Evolutionary conservation across 345 rosid genomes (phyloP).

Genomic region (Citrus australasica): DNA sequence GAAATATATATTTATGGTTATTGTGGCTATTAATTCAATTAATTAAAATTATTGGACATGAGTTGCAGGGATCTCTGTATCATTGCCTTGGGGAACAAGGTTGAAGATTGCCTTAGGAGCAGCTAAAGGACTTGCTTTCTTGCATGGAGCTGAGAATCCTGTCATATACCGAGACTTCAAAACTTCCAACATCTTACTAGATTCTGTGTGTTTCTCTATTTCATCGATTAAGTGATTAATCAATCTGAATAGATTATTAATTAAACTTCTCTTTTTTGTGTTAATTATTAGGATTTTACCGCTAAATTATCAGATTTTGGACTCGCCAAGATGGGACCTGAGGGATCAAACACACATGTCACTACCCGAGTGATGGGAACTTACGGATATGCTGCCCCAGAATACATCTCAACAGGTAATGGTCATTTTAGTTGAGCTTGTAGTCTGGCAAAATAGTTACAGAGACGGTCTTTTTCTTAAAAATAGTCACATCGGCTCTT

Average conservation of each 20-base stretch:
- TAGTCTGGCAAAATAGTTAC: too few relatives aligned
- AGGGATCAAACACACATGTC: constrained; percentile 89
- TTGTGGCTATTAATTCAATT: too few relatives aligned
- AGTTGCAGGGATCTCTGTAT: constrained; percentile 55
- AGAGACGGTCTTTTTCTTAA: too few relatives aligned
- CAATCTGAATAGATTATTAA: not conserved
- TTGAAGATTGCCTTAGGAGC: constrained; percentile 83
- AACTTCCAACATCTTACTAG: constrained; percentile 81
- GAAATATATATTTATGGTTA: too few relatives aligned
- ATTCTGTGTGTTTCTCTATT: constrained; percentile 49
- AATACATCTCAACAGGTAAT: constrained; percentile 83
- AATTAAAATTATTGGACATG: not conserved
- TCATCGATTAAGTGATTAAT: not conserved
- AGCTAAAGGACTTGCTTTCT: constrained; percentile 85
- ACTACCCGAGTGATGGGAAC: constrained; percentile 98
- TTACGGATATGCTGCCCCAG: constrained; percentile 93
- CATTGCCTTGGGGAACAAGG: constrained; percentile 87
- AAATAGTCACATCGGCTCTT: too few relatives aligned
- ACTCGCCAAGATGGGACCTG: constrained; percentile 92
- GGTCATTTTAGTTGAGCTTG: too few relatives aligned
- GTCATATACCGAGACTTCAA: constrained; percentile 94
- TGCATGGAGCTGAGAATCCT: constrained; percentile 81
- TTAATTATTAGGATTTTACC: constrained; percentile 59
- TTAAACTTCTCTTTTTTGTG: not conserved
- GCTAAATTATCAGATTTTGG: constrained; percentile 91